These are phyloP conservation scores for Suillus paluster DNA, from an alignment of 768 basidiomycete genomes.

Conservation along the genomic window DNA sequence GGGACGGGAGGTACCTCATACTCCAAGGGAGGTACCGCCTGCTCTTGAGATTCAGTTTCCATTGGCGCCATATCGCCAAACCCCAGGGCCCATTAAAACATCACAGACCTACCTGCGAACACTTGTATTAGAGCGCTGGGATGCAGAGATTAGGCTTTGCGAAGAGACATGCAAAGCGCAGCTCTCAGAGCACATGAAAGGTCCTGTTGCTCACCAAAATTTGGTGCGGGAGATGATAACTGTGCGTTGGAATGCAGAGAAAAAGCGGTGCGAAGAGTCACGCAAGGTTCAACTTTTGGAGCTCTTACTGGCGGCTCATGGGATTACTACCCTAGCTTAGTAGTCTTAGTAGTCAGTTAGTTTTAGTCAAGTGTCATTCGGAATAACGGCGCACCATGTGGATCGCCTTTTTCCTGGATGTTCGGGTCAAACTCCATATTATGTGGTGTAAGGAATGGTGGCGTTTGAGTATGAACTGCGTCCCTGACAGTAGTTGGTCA, in stretches of 20 bases:
- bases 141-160: neutral
- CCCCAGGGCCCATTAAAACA: no score
- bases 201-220: neutral
- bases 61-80: neutral
- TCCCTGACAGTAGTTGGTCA: neutral
- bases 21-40: no score
- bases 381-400: conserved; percentile 11
- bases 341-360: neutral
- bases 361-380: no score
- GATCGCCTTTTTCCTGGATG: no score
- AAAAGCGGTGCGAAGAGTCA: neutral
- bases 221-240: neutral
- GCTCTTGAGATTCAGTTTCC: neutral
- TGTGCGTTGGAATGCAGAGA: neutral
- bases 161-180: neutral
- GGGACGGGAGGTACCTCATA: neutral
- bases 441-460: no score
- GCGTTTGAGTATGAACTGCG: neutral
- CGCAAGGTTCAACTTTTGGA: neutral
- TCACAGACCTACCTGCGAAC: no score
- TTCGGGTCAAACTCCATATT: neutral
- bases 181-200: neutral
- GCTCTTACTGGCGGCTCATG: neutral
- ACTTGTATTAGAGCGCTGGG: neutral
- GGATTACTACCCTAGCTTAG: neutral